Percentiles rank a stretch among this genome's conserved stretches.
phyloP scores from a whole-genome alignment of 2,329 filamentous ascomycete species.

The Neurospora crassa region DNA sequence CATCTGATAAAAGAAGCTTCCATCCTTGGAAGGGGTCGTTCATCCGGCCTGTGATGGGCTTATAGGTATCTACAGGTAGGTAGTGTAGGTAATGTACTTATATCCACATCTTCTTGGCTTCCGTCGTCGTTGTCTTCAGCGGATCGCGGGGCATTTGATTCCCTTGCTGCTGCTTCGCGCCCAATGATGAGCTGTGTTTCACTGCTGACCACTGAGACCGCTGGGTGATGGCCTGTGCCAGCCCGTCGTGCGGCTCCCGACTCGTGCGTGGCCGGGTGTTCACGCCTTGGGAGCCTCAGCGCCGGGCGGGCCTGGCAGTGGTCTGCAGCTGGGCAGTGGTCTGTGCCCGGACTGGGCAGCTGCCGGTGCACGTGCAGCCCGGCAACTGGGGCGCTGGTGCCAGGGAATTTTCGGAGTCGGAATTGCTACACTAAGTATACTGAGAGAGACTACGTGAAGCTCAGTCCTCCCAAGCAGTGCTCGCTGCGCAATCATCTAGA shows the following conservation, averaged over 20 bases:
- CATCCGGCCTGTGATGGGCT: not conserved
- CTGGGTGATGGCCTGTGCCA: not conserved
- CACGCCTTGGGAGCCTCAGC: not conserved
- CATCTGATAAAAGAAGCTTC: not conserved
- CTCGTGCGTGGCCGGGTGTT: not conserved
- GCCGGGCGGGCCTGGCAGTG: not conserved
- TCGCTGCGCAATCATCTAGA: conserved; percentile 21
- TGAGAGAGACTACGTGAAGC: conserved; percentile 15
- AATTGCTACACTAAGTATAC: conserved; percentile 8
- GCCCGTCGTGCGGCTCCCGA: not conserved
- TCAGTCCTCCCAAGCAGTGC: conserved; percentile 16
- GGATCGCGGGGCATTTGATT: not conserved
- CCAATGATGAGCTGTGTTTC: not conserved
- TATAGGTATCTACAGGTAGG: not conserved
- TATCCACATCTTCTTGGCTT: not conserved
- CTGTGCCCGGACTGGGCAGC: not conserved
- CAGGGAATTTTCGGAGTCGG: conserved; percentile 22
- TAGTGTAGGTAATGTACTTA: too few species aligned
- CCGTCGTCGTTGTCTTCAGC: not conserved
- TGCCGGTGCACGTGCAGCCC: not conserved
- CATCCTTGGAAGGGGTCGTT: not conserved
- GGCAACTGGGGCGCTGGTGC: conserved; percentile 1
- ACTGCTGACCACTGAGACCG: not conserved
- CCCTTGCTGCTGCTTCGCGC: not conserved
- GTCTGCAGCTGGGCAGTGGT: not conserved